These are phyloP conservation scores for Phoenix dactylifera DNA, from an alignment of 176 grass and related monocot genomes.

Conservation along the genomic window DNA sequence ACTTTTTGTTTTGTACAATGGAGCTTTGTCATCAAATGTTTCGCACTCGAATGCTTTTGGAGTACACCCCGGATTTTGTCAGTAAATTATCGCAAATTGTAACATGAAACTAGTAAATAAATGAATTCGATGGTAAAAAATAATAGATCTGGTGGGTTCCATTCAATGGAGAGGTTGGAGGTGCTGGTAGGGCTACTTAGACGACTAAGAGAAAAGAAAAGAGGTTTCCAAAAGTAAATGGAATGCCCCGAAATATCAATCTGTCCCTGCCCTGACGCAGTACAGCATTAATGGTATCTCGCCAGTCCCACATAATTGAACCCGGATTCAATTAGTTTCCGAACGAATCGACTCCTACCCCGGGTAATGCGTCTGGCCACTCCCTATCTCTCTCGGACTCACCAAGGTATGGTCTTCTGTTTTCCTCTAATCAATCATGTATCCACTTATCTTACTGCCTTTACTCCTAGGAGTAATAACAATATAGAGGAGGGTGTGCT, in stretches of 20 bases:
- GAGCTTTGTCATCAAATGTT: slow-evolving; percentile 4
- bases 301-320: slow-evolving; percentile 26
- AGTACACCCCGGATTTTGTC: no score
- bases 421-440: background rate
- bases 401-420: background rate
- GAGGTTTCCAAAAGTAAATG: slow-evolving; percentile 87
- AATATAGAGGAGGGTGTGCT: no score
- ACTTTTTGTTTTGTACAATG: slow-evolving; percentile 19
- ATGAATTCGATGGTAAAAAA: slow-evolving; percentile 10
- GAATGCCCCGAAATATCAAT: slow-evolving; percentile 50
- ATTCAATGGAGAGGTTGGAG: slow-evolving; percentile 25
- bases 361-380: background rate
- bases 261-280: slow-evolving; percentile 51
- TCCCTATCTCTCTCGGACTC: background rate
- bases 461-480: no score
- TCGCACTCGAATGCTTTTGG: background rate
- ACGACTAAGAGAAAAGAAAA: slow-evolving; percentile 49
- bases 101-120: no score
- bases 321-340: slow-evolving; percentile 2
- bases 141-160: slow-evolving; percentile 28
- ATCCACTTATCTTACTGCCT: background rate
- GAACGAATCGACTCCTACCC: slow-evolving; percentile 32
- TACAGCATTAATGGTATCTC: slow-evolving; percentile 48
- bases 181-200: slow-evolving; percentile 14
- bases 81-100: no score